Evolutionary conservation across 176 grass and related monocot genomes (phyloP), one percentile per base, ranked within the genome.

Genomic region (Poa annua): DNA sequence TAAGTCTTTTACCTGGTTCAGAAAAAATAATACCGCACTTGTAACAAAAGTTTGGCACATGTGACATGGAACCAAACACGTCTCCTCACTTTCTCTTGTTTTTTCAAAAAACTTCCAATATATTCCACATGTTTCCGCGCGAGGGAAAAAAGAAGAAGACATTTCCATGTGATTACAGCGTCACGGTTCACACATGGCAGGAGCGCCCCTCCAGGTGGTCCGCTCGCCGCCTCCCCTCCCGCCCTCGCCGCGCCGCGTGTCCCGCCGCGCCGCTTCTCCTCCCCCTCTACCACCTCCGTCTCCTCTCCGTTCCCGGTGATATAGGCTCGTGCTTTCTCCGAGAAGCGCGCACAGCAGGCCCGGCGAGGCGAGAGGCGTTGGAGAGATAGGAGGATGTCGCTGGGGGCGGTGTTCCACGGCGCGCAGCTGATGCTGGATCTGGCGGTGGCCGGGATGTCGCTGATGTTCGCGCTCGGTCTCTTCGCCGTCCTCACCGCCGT

Each of bases 371-470:
- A 72, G 55, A 78, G 67, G 67, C 20, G 29, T 1, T 25, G 61
- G 76, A 22, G 67, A 45, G 14, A 64, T 42, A 7, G 8, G 50
- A 11, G 35, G 52, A 66, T 62, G 86, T 70, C 65, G 67, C 64
- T 95, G 87, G 90, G 74, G 66, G 54, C 33, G 80, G 22, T 87
- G 76, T 75, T 98, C 64, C 89, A 80, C 77, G 74, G 91, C 22
- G 83, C 90, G 67, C 96, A 90, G 80, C 29, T 85, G 75, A 78
- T 84, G 83, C 83, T 96, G 83, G 93, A 99, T 89, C 89, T 96
- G 77, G 86, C 89, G 16, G 89, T 92, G 20, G 97, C 97, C 3
- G 91, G 87, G 57, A 57, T 96, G 73, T 99, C 97, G 25, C 86
- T 99, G 22, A 81, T 90, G 83, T 29, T 94, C 61, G 89, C 87